These are phyloP conservation scores for Orbilia blumenaviensis DNA, from an alignment of 2,329 filamentous ascomycete species.

Conservation along the genomic window DNA sequence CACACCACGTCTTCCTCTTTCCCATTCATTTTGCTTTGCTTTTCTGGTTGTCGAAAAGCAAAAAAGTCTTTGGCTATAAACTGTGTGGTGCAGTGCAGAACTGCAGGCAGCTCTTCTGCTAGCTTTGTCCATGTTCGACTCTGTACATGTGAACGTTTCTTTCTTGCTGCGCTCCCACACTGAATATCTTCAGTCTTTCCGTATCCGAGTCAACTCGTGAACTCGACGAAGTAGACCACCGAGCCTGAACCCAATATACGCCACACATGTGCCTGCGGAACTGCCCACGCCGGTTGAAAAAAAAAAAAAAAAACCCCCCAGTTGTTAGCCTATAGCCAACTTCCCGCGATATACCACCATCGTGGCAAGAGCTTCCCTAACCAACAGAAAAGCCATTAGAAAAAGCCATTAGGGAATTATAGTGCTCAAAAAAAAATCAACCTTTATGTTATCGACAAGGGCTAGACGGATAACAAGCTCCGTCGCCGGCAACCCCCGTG, in stretches of 20 bases:
- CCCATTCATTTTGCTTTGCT: slow-evolving; percentile 33
- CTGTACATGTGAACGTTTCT: slow-evolving; percentile 43
- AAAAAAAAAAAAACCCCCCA: too few relatives aligned
- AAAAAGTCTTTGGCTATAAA: slow-evolving; percentile 6
- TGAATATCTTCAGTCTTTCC: slow-evolving; percentile 18
- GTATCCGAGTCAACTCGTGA: slow-evolving; percentile 24
- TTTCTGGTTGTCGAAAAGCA: slow-evolving; percentile 22
- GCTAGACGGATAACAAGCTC: slow-evolving; percentile 50
- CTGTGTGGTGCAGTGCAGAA: slow-evolving; percentile 36
- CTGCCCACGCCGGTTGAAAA: slow-evolving; percentile 14
- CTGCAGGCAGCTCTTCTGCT: slow-evolving; percentile 38
- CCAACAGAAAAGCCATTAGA: slow-evolving; percentile 9
- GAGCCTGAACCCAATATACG: slow-evolving; percentile 9
- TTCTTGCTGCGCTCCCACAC: slow-evolving; percentile 35
- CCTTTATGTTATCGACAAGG: slow-evolving; percentile 26
- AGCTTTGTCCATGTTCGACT: slow-evolving; percentile 20
- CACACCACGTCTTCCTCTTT: slow-evolving; percentile 42
- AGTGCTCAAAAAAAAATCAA: slow-evolving; percentile 5
- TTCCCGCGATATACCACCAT: slow-evolving; percentile 24
- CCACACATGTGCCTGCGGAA: slow-evolving; percentile 46
- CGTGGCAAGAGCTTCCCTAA: slow-evolving; percentile 42
- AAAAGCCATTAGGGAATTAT: slow-evolving; percentile 22
- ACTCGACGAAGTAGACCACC: not conserved
- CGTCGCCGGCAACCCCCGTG: slow-evolving; percentile 51
- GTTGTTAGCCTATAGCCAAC: slow-evolving; percentile 27